Percentiles rank a stretch among this genome's conserved stretches.
These are phyloP conservation scores for Ascosphaera acerosa DNA, from an alignment of 2,329 filamentous ascomycete species.

Conservation along the genomic window DNA sequence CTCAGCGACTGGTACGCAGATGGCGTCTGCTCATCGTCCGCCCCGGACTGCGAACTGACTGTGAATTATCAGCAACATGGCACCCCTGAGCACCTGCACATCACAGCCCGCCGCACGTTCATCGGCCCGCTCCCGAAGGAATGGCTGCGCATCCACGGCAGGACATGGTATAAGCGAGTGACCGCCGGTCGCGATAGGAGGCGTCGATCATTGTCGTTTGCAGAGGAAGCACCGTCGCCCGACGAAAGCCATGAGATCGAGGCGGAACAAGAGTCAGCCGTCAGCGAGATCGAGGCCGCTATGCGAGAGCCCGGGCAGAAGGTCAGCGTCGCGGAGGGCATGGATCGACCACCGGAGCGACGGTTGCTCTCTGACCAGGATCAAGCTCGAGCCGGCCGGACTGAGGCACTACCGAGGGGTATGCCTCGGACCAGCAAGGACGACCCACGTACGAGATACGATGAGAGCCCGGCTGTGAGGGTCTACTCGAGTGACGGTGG, in stretches of 20 bases:
- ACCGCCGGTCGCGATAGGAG: slow-evolving; percentile 6
- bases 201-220: slow-evolving; percentile 3
- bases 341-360: too few relatives aligned
- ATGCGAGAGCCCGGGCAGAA: background rate
- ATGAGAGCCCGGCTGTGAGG: background rate
- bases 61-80: slow-evolving; percentile 27
- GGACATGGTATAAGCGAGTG: slow-evolving; percentile 32
- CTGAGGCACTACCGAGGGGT: background rate
- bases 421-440: background rate
- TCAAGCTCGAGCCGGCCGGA: background rate
- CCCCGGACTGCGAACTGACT: slow-evolving; percentile 2
- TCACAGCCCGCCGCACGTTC: slow-evolving; percentile 36
- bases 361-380: background rate
- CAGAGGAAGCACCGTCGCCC: background rate
- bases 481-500: background rate
- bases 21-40: background rate
- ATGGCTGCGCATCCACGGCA: slow-evolving; percentile 37
- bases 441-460: background rate
- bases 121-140: slow-evolving; percentile 39
- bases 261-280: background rate
- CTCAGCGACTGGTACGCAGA: slow-evolving; percentile 27
- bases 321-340: background rate
- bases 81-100: slow-evolving; percentile 33
- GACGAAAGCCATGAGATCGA: background rate
- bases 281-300: background rate